Base-by-base conservation (phyloP, 1,139 yeast species). In the Meyerozyma sp. region DNA sequence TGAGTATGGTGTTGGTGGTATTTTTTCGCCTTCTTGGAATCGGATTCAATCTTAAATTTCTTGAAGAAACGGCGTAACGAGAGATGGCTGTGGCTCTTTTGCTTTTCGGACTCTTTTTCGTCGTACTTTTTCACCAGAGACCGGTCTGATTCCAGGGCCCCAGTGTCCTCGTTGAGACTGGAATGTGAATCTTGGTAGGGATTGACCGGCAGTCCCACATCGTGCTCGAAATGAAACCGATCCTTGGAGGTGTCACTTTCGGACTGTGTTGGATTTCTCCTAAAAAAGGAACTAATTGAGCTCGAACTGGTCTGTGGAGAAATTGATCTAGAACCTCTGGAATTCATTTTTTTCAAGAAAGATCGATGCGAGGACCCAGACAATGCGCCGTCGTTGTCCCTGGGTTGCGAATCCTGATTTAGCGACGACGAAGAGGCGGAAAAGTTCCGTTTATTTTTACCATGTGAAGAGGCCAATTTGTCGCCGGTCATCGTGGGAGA, bases 1-100 rank as follows among this genome's bases (percentile, higher is more conserved):
- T 37, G 40, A 5, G 37, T 34, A 21, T 34, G 37, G 26, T 21
- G 11, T 11, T 34, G 16, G 37, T 34, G 25, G 21, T 28, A 20
- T 4, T 8, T 13, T 29, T 29, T 18, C 9, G 34, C 32, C 16
- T 38, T 29, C 23, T 43, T 50, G 37, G 52, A 39, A 13, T 34
- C 37, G 5, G 18, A 41, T 36, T 35, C 46, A 14, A 36, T 68
- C 42, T 63, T 68, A 36, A 71, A 57, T 45, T 67, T 70, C 46
- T 68, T 68, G 47, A 72, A 58, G 49, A 72, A 71, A 40, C 77
- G 51, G 44, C 56, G 62, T 44, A 72, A 58, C 35, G 73, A 66
- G 28, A 66, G 61, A 48, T 66, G 73, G 38, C 56, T 55, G 42
- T 50, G 57, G 40, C 46, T 49, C 32, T 42, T 43, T 25, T 26